Base-by-base conservation (phyloP, 805 yeast species). In the Candida pini region DNA sequence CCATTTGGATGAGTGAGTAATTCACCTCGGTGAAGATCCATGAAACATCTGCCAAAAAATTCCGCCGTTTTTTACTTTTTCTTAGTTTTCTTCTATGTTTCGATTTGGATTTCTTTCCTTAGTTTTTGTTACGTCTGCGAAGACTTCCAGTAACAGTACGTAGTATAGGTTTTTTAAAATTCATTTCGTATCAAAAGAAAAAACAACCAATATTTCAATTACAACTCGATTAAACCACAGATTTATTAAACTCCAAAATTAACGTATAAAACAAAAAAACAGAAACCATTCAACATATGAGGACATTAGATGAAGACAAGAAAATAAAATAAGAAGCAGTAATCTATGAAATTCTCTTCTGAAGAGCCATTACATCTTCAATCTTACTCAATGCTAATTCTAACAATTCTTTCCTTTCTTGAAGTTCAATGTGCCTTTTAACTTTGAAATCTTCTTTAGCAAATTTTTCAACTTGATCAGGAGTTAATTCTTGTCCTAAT, bases 391-490 rank as follows among this genome's bases (percentile, higher is more conserved):
- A 56, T 0, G 97, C 98, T 32, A 83, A 62, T 45, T 87, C 95
- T 34, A 94, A 68, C 36, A 88, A 62, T 49, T 88, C 96, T 56
- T 90, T 92, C 31, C 97, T 76, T 58, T 87, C 90, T 58, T 92
- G 99, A 42, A 94, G 62, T 52, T 90, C 96, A 47, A 92, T 83
- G 52, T 92, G 99, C 48, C 81, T 73, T 55, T 82, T 82, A 38
- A 94, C 76, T 60, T 80, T 84, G 15, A 96, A 92, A 60, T 92
- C 96, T 60, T 92, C 97, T 48, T 87, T 86, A 0, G 98, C 98
- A 63, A 90, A 86, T 40, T 63, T 62, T 51, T 89, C 97, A 33
- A 92, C 71, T 53, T 89, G 94, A 35, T 86, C 94, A 33, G 71
- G 69, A 7, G 76, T 66, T 51, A 92, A 64, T 27, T 70, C 69